Base-by-base conservation (phyloP, 176 grass and related monocot species). In the Phyllostachys edulis region DNA sequence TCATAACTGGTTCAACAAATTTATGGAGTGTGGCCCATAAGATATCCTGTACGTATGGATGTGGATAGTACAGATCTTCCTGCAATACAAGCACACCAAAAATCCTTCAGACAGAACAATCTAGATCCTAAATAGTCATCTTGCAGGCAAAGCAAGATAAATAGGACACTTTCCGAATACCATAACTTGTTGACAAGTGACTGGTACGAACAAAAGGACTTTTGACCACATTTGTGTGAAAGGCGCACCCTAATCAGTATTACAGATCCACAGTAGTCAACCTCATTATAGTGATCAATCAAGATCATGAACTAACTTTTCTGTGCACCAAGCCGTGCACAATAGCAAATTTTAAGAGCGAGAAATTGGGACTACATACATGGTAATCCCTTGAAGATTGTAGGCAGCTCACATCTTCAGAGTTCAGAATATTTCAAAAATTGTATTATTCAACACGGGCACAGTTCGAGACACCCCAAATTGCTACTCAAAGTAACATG, bases 31-130 rank as follows among this genome's bases (percentile, higher is more conserved):
- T 88, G 44, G 87, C 87, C 96, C 96, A 99, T 77, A 99, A 52
- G 8, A 99, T 73, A 93, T 99, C 96, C 86, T 99, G 96, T 89
- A 94, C 63, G 15, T 94, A 86, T 63, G 96, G 96, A 72, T 94
- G 96, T 55, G 96, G 93, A 41, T 96, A 96, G 86, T 99, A 99
- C 46, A 99, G 69, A 94, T 99, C 96, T 90, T 99, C 96, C 96
- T 96, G 82, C 76, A 90, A 59, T 41, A 86, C 57, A 75, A 85
- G 66, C 44, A 80, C 26, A 63, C 5, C 1, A n/a, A 78, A 75
- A 85, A 59, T 36, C n/a, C 2, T 85, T 86, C 57, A 85, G 38
- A 60, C 14, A 18, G 15, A 78, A 66, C 11, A 77, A 74, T 68
- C 5, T 67, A 73, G 26, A 78, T 73, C 24, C 20, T 65, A 90